Evolutionary conservation across 257 asterid species (phyloP), one percentile per base, ranked within the genome.

Genomic region (Solanum appendiculatum): DNA sequence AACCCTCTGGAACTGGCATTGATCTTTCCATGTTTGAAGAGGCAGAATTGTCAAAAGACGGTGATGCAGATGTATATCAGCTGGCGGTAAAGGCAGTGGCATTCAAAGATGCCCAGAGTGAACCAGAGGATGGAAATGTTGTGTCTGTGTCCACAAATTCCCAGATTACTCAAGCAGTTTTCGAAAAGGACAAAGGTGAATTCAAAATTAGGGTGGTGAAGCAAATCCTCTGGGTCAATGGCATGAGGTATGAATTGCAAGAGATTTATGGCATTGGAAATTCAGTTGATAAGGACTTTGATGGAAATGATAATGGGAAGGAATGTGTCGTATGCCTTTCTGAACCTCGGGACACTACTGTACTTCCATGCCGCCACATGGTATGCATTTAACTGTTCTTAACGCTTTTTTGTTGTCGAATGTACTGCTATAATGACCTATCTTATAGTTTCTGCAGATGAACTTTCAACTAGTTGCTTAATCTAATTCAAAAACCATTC

Each of bases 281-380:
- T 86, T 92, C 99, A 5, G 92, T 89, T 48, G 99, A 94, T 81
- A 93, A 91, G 37, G 98, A 96, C 82, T 88, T 92, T 15, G 97
- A 96, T 80, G 96, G 89, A 36, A 94, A 89, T 74, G 98, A 96
- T 82, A 92, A 94, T 1, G 98, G 99, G 82, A 95, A 96, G 87
- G 98, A 95, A 88, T 96, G 99, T 54, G 99, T 95, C 39, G 91
- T 96, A 6, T 96, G 99, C 89, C 99, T 94, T 77, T 91, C 98
- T 14, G 98, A 95, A 89, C 96, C 98, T 27, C 94, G 94, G 44
- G 97, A 96, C 91, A 96, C 98, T 23, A 94, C 98, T 36, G 98
- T 93, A 63, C 98, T 96, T 85, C 99, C 98, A 15, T 96, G 98
- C 83, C 94, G 99, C 64, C 99, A 96, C 88, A 95, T 96, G 98